These are phyloP conservation scores for Amanita pseudoporphyria DNA, from an alignment of 768 basidiomycete species.

Conservation along the genomic window DNA sequence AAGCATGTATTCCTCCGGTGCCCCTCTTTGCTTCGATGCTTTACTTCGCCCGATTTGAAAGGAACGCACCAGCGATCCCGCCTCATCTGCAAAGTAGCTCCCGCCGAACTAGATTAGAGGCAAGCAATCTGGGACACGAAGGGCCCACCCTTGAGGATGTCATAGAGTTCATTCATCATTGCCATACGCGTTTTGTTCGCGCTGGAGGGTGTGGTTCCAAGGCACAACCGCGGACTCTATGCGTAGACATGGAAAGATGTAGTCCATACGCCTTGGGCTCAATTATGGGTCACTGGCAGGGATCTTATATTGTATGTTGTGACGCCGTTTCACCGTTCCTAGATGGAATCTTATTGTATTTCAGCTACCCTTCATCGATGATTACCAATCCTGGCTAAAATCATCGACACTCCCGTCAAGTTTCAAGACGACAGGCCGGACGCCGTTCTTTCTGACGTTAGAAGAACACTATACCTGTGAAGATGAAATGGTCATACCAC, in stretches of 20 bases:
- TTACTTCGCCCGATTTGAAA: slow-evolving; percentile 37
- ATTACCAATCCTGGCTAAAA: slow-evolving; percentile 27
- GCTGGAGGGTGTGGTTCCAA: slow-evolving; percentile 9
- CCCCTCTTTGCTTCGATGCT: slow-evolving; percentile 38
- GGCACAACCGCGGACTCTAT: not conserved
- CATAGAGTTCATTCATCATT: slow-evolving; percentile 30
- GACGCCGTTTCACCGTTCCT: not conserved
- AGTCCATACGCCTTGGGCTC: slow-evolving; percentile 31
- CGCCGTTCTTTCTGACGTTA: slow-evolving; percentile 38
- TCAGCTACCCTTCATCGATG: slow-evolving; percentile 30
- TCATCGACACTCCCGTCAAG: slow-evolving; percentile 22
- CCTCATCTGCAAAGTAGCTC: slow-evolving; percentile 22
- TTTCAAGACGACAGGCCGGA: slow-evolving; percentile 27
- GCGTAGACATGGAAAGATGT: slow-evolving; percentile 12
- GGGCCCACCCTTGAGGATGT: slow-evolving; percentile 42
- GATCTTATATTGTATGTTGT: slow-evolving; percentile 34
- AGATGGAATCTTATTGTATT: slow-evolving; percentile 2
- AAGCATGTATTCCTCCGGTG: slow-evolving; percentile 29
- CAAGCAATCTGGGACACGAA: slow-evolving; percentile 16
- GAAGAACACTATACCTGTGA: slow-evolving; percentile 38
- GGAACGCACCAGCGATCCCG: slow-evolving; percentile 24
- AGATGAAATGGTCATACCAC: slow-evolving; percentile 22
- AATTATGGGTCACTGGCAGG: slow-evolving; percentile 40
- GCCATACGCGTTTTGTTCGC: slow-evolving; percentile 30
- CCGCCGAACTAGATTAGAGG: slow-evolving; percentile 23